Evolutionary conservation across 1,284 basidiomycete species (phyloP).

Genomic region (Fomitopsis pinicola): DNA sequence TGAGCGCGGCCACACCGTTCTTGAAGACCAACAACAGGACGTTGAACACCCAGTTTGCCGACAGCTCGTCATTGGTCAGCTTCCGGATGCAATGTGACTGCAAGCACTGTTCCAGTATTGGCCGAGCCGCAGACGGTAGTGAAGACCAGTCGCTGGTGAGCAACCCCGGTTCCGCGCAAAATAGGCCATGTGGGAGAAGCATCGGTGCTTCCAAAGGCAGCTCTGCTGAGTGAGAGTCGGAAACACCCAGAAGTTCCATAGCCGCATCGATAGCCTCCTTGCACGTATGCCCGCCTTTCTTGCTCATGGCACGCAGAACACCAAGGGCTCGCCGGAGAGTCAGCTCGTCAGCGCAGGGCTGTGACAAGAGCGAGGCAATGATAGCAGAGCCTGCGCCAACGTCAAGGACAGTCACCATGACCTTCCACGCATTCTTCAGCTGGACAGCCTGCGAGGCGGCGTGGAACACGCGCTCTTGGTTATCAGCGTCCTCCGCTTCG

Average conservation of each 20-base stretch:
- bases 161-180: constrained; percentile 55
- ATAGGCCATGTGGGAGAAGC: constrained; percentile 50
- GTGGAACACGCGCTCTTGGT: constrained; percentile 26
- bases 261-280: constrained; percentile 50
- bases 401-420: constrained; percentile 50
- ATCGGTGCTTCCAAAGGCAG: constrained; percentile 40
- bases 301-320: constrained; percentile 51
- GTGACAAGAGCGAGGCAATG: constrained; percentile 47
- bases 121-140: constrained; percentile 41
- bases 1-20: constrained; percentile 39
- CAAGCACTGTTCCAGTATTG: constrained; percentile 49
- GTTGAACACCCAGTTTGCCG: constrained; percentile 48
- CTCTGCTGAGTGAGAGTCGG: constrained; percentile 11
- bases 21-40: constrained; percentile 55
- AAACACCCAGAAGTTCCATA: constrained; percentile 39
- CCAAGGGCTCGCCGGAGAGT: constrained; percentile 37
- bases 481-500: constrained; percentile 21
- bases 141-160: constrained; percentile 52
- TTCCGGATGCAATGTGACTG: constrained; percentile 47
- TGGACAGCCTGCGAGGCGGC: constrained; percentile 23
- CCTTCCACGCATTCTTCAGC: constrained; percentile 41
- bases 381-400: constrained; percentile 56
- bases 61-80: constrained; percentile 52
- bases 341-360: constrained; percentile 33
- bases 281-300: constrained; percentile 44